phyloP scores from a whole-genome alignment of 306 rosid genomes.

The Pyrus bretschneideri region DNA sequence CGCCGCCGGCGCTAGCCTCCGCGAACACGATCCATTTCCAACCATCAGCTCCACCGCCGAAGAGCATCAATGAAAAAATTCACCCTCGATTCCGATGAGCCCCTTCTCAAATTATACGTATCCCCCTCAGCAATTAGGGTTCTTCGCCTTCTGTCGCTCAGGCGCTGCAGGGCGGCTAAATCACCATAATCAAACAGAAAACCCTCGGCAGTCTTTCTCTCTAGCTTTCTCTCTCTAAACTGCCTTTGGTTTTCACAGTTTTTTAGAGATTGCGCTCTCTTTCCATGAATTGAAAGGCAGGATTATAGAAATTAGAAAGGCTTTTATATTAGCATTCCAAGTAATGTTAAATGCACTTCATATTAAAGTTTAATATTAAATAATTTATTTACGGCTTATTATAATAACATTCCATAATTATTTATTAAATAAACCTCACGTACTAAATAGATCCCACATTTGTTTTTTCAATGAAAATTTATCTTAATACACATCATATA shows the following conservation, averaged over 20 bases:
- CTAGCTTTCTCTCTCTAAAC: not conserved
- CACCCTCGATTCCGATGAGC: not conserved
- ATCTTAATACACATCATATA: too few species aligned
- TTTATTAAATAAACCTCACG: too few species aligned
- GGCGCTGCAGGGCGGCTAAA: not conserved
- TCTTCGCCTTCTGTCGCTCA: not conserved
- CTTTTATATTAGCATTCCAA: too few species aligned
- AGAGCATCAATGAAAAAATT: slow-evolving; percentile 11
- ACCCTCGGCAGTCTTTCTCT: not conserved
- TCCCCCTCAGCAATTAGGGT: not conserved
- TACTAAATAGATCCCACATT: too few species aligned
- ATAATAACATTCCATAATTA: too few species aligned
- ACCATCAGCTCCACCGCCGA: slow-evolving; percentile 14
- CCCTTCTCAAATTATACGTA: not conserved
- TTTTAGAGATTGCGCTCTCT: slow-evolving; percentile 9
- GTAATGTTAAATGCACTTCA: too few species aligned
- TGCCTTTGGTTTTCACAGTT: not conserved
- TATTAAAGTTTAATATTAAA: too few species aligned
- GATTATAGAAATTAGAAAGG: not conserved
- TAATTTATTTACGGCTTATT: too few species aligned
- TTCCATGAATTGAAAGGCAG: slow-evolving; percentile 8
- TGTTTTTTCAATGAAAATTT: too few species aligned
- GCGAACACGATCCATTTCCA: slow-evolving; percentile 20
- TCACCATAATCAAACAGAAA: slow-evolving; percentile 1
- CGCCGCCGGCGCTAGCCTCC: slow-evolving; percentile 10